Evolutionary conservation across 257 asterid genomes (phyloP), one percentile per base, ranked within the genome.

Genomic region (Lycium barbarum): DNA sequence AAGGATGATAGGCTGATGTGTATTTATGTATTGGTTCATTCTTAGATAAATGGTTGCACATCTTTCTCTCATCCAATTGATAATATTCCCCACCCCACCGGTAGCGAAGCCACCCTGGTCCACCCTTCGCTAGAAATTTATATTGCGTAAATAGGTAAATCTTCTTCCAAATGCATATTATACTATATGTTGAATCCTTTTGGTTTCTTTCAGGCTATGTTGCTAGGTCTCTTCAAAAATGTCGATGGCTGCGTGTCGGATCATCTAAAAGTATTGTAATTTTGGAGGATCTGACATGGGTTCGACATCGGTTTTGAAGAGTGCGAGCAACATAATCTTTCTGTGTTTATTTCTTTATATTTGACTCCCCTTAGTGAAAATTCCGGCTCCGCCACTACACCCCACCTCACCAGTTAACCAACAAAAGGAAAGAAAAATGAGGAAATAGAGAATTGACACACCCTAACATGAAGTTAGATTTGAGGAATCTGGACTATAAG

Each of bases 31-130:
- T 38, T 70, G 53, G 78, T 38, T 70, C 53, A 70, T 70, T 38
- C 78, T 70, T 70, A 17, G 78, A 15, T 70, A 38, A 70, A 38
- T 38, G 66, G 47, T 14, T 76, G 82, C 63, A 26, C 47, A 20
- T 26, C 45, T 51, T 51, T 76, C 47, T 62, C 22, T 59, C 26
- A 59, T 59, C 10, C 33, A n/a, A 2, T 59, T 59, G 9, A 18
- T 59, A 59, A 59, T 26, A 18, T 49, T 8, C 12, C 13, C 55
- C 55, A 49, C 55, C 55, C 55, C 12, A 49, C 55, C 55, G 13
- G 55, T 9, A 13, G 54, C 26, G 3, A 26, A 70, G 78, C 54
- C 12, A 70, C 54, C 7, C 14, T 38, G 3, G 51, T 68, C 53
- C 3, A 1, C 51, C 78, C 78, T 70, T 38, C 53, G 9, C 53